A percentile compares a stretch with the other conserved stretches of the same genome.
Evolutionary conservation across 768 basidiomycete genomes (phyloP).

Genomic region (Lentinula edodes): DNA sequence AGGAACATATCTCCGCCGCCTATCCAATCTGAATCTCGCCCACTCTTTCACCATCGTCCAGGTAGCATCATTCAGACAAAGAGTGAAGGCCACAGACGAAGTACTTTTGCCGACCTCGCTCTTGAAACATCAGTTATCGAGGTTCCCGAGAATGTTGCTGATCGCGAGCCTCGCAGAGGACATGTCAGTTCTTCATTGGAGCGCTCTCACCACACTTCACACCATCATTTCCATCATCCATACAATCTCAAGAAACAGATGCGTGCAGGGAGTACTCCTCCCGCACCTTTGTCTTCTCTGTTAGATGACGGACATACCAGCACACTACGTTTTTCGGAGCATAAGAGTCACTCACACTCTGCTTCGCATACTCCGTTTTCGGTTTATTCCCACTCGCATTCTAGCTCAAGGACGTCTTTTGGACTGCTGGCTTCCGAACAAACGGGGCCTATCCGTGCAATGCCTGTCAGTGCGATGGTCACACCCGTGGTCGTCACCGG

Average conservation of each 20-base stretch:
- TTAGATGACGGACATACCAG: neutral
- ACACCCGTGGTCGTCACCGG: neutral
- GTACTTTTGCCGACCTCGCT: neutral
- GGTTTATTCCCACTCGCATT: neutral
- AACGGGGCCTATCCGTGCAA: neutral
- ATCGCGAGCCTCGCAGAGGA: neutral
- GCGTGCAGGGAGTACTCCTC: constrained; percentile 5
- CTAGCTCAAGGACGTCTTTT: neutral
- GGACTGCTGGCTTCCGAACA: neutral
- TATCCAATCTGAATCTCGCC: neutral
- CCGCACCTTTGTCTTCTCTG: neutral
- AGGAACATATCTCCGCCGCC: neutral
- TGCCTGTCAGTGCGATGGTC: neutral
- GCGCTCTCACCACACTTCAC: neutral
- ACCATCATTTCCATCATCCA: neutral
- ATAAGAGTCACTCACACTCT: neutral
- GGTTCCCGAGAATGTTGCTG: neutral
- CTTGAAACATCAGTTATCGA: neutral
- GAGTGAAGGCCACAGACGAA: neutral
- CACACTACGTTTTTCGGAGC: neutral
- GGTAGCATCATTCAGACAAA: neutral
- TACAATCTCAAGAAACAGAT: neutral
- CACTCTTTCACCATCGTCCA: neutral
- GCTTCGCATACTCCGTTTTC: constrained; percentile 1
- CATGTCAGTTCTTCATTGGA: neutral